Evolutionary conservation across 2,329 filamentous ascomycete genomes (phyloP), one percentile per base, ranked within the genome.

Genomic region (Thelonectria discophora): DNA sequence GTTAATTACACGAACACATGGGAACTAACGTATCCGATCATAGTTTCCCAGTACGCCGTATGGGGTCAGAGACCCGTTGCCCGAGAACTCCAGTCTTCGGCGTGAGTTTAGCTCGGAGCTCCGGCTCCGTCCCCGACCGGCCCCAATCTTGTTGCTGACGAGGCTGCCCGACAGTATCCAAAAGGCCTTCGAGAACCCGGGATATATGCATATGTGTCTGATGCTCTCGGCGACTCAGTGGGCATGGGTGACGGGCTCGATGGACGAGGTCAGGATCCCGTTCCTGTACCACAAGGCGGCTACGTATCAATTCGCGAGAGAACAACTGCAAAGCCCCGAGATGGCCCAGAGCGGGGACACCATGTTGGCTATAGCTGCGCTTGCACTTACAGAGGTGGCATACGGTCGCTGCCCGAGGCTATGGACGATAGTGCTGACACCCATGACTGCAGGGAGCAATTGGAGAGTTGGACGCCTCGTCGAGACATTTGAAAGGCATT

Each of bases 211-310:
- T 63, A 80, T 78, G 64, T 80, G 79, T 21, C 68, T 81, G 49
- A 76, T 81, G 63, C 73, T 81, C 63, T 80, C 80, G 18, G 78
- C 78, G 21, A 76, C 80, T 53, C 80, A 81, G 53, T 81, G 78
- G 78, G 78, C 78, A 21, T 81, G 79, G 80, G 76, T 79, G 47
- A 80, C 77, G 2, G 79, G 79, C 30, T 79, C 79, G 53, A 76
- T 79, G 66, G 79, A 81, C 54, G 74, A 78, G 53, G 79, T 80
- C 65, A 76, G 78, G 65, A 73, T 81, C 20, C 78, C 79, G 11
- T 81, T 81, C 64, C 73, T 81, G 53, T 80, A 81, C 58, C 79
- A 81, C 68, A 82, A 82, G 64, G 73, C 80, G 24, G 78, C 80
- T 49, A 80, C 80, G 11, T 81, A 81, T 68, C 77, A 79, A 55